phyloP scores from a whole-genome alignment of 441 rosid species.

The Brassica hybrid region DNA sequence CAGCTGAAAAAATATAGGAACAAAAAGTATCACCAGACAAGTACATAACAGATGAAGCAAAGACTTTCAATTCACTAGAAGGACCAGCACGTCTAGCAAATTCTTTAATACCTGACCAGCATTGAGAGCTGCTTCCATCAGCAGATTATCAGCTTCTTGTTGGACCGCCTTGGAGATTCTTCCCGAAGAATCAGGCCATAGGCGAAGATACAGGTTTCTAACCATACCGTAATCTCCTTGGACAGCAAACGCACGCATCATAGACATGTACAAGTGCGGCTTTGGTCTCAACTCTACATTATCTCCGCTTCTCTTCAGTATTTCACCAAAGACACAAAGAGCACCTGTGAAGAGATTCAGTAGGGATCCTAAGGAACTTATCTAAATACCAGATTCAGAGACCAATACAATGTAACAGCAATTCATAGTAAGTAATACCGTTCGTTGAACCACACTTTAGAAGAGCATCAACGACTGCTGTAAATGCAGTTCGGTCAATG shows the following conservation, averaged over 20 bases:
- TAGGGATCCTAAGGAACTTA: slow-evolving; percentile 22
- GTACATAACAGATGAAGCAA: slow-evolving; percentile 23
- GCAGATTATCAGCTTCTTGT: slow-evolving; percentile 78
- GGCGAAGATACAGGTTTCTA: slow-evolving; percentile 58
- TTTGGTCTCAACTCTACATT: slow-evolving; percentile 61
- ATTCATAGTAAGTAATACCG: slow-evolving; percentile 48
- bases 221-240: slow-evolving; percentile 67
- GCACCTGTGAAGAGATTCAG: slow-evolving; percentile 53
- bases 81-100: slow-evolving; percentile 15
- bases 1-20: slow-evolving; percentile 43
- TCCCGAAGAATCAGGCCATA: slow-evolving; percentile 80
- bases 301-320: slow-evolving; percentile 61
- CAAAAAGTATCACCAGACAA: slow-evolving; percentile 12
- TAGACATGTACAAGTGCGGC: slow-evolving; percentile 75
- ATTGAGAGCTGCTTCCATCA: slow-evolving; percentile 80
- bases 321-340: slow-evolving; percentile 79
- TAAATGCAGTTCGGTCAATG: slow-evolving; percentile 70
- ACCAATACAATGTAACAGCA: slow-evolving; percentile 26
- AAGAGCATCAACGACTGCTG: slow-evolving; percentile 69
- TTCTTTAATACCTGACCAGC: slow-evolving; percentile 63
- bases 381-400: slow-evolving; percentile 19
- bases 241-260: slow-evolving; percentile 72
- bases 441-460: slow-evolving; percentile 62
- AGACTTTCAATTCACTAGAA: slow-evolving; percentile 15
- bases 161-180: slow-evolving; percentile 52